Percentiles rank a stretch among this genome's conserved stretches.
Conservation (phyloP, 2,329 filamentous ascomycete genomes). For the Phialophora verrucosa region DNA sequence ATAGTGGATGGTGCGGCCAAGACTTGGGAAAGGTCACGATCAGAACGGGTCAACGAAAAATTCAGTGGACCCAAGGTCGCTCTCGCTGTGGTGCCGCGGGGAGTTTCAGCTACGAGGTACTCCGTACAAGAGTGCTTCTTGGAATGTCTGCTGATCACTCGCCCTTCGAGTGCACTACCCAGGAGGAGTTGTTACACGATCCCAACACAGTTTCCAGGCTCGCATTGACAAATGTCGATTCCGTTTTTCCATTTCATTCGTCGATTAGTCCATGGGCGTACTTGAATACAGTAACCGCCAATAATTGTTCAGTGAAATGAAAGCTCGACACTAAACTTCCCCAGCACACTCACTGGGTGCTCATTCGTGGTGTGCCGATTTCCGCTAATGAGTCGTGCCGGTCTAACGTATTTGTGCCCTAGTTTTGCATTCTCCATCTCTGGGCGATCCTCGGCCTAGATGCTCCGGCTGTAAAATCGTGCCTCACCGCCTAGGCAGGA, state of each 20-base stretch:
- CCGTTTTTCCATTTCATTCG: background rate
- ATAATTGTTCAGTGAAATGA: background rate
- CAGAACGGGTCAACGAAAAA: background rate
- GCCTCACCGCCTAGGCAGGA: slow-evolving; percentile 15
- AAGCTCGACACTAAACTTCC: background rate
- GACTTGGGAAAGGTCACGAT: background rate
- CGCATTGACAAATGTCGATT: background rate
- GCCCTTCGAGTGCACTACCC: background rate
- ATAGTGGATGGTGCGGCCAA: background rate
- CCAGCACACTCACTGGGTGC: background rate
- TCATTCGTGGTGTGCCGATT: background rate
- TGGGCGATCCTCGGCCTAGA: slow-evolving; percentile 18
- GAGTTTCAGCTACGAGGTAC: background rate
- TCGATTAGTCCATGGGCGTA: too few relatives aligned
- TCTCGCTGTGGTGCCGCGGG: background rate
- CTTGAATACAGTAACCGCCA: background rate
- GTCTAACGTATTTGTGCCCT: background rate
- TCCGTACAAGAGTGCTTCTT: background rate
- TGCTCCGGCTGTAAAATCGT: slow-evolving; percentile 5
- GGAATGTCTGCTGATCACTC: background rate
- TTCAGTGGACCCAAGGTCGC: background rate
- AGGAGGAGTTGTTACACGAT: background rate
- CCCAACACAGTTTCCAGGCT: background rate
- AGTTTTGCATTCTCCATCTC: background rate
- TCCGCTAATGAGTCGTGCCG: background rate